Evolutionary conservation across 177 flowering plant species (phyloP).

Genomic region (Telopea speciosissima): DNA sequence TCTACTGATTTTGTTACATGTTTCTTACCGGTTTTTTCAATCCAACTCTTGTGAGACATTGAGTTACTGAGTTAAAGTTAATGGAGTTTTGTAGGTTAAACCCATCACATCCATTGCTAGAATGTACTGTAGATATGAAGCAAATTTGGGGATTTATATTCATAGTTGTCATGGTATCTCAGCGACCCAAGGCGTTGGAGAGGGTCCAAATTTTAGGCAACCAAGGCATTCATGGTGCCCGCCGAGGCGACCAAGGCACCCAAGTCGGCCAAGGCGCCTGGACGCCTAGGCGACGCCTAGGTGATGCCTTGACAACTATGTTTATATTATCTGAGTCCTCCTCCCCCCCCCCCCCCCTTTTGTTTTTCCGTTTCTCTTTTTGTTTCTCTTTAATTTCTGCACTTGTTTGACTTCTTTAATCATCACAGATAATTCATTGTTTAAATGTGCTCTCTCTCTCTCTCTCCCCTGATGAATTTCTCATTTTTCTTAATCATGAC

Average conservation of each 20-base stretch:
- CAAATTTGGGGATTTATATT: neutral
- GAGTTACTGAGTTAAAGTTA: neutral
- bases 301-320: no score
- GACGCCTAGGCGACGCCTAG: no score
- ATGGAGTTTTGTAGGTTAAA: neutral
- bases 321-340: no score
- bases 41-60: neutral
- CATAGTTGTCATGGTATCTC: no score
- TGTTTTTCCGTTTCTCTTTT: neutral
- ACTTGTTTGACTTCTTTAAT: neutral
- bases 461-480: neutral
- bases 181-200: no score
- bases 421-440: no score
- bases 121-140: neutral
- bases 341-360: neutral
- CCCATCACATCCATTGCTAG: neutral
- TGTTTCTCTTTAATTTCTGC: neutral
- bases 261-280: no score
- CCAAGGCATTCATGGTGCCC: no score
- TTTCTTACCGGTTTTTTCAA: neutral
- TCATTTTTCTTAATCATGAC: no score
- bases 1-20: neutral
- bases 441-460: neutral
- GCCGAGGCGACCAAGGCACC: no score
- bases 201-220: no score